Evolutionary conservation across 805 yeast genomes (phyloP).

Genomic region (Kodamaea neixiangensis): DNA sequence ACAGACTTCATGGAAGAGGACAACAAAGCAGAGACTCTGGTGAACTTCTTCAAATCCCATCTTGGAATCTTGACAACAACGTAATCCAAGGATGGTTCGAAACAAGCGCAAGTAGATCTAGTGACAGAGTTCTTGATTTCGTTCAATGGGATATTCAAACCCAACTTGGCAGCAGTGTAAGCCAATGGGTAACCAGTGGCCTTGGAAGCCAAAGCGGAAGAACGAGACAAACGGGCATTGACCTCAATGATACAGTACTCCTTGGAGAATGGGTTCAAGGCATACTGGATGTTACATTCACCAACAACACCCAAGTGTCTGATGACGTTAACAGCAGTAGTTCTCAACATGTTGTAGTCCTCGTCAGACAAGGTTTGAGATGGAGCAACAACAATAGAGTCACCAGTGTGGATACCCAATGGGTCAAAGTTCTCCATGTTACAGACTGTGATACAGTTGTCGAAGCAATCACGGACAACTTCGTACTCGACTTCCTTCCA

Average conservation of each 20-base stretch:
- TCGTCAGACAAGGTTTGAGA: slow-evolving; percentile 96
- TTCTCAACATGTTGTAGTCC: slow-evolving; percentile 96
- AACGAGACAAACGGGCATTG: slow-evolving; percentile 94
- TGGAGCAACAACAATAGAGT: slow-evolving; percentile 98
- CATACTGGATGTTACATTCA: slow-evolving; percentile 98
- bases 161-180: slow-evolving; percentile 95
- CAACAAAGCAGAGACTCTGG: slow-evolving; percentile 83
- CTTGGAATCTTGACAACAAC: slow-evolving; percentile 97
- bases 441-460: slow-evolving; percentile 98
- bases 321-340: slow-evolving; percentile 95
- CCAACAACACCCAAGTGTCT: slow-evolving; percentile 98
- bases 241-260: slow-evolving; percentile 98
- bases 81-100: slow-evolving; percentile 96
- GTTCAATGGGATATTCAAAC: slow-evolving; percentile 86
- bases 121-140: slow-evolving; percentile 94
- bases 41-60: slow-evolving; percentile 97
- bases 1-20: slow-evolving; percentile 97
- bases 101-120: slow-evolving; percentile 90
- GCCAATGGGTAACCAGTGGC: slow-evolving; percentile 99
- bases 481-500: slow-evolving; percentile 99
- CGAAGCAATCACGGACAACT: slow-evolving; percentile 96
- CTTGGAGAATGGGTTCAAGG: slow-evolving; percentile 87
- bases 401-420: slow-evolving; percentile 98
- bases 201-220: slow-evolving; percentile 98
- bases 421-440: slow-evolving; percentile 99